Percentiles rank a stretch among this genome's conserved stretches.
Conservation (phyloP, 805 yeast species). For the Kodamaea laetipori region DNA sequence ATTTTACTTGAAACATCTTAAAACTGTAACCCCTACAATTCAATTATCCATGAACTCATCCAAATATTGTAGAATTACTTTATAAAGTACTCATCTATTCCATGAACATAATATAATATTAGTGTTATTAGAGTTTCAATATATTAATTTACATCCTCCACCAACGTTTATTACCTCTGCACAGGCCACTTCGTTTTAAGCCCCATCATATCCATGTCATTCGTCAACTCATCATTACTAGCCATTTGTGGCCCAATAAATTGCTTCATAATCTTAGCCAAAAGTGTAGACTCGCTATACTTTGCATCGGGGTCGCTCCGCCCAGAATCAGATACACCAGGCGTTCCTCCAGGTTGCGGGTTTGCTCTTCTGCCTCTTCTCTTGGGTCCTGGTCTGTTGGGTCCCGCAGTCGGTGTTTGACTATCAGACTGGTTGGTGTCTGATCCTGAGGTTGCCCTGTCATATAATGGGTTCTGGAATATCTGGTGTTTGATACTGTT, state of each 20-base stretch:
- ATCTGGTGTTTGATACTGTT: constrained; percentile 39
- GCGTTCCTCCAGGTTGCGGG: constrained; percentile 9
- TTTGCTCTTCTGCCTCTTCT: constrained; percentile 44
- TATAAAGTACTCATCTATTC: too few species aligned
- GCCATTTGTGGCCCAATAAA: constrained; percentile 42
- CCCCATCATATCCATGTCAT: constrained; percentile 36
- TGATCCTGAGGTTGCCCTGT: constrained; percentile 40
- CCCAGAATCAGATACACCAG: constrained; percentile 1
- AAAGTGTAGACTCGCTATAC: constrained; percentile 38
- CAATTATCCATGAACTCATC: too few species aligned
- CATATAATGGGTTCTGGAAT: constrained; percentile 43
- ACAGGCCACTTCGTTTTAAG: constrained; percentile 39
- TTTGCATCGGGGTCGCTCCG: constrained; percentile 19
- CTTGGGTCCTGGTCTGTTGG: constrained; percentile 21
- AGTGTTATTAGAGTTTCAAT: too few species aligned
- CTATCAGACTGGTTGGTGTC: constrained; percentile 35
- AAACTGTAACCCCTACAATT: too few species aligned
- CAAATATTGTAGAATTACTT: too few species aligned
- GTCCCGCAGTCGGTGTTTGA: constrained; percentile 10
- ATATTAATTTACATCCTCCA: too few species aligned
- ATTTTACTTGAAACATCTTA: too few species aligned
- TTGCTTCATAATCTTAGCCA: constrained; percentile 47
- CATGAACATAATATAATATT: too few species aligned
- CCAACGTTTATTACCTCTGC: constrained; percentile 6
- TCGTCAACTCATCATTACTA: constrained; percentile 32